These are phyloP conservation scores for Mallotus japonicus DNA, from an alignment of 441 rosid genomes.

Conservation along the genomic window DNA sequence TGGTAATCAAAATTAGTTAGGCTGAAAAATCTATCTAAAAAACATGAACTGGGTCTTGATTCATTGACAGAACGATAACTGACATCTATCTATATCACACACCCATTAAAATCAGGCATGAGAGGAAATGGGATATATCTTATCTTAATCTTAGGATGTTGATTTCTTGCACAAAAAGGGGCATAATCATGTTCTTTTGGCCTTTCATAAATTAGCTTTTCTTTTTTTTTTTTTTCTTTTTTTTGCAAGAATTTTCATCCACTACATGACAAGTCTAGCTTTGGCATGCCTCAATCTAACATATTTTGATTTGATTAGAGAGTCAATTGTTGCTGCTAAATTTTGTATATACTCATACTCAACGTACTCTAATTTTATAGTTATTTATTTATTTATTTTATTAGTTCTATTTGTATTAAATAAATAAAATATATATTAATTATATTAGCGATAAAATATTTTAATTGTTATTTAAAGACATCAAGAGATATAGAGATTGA, in stretches of 20 bases:
- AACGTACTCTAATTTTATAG: no score
- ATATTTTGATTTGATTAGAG: not conserved
- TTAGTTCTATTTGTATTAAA: no score
- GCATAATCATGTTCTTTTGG: constrained; percentile 23
- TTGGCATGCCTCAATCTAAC: constrained; percentile 19
- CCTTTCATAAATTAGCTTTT: constrained; percentile 17
- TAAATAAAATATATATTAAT: no score
- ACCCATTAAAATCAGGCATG: no score
- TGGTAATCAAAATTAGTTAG: not conserved
- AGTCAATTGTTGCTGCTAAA: constrained; percentile 23
- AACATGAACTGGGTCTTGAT: not conserved
- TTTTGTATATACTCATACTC: no score
- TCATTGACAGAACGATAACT: not conserved
- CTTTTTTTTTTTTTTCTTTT: constrained; percentile 15
- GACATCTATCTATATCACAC: not conserved
- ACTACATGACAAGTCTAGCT: constrained; percentile 28
- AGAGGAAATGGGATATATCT: not conserved
- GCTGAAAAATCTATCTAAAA: not conserved
- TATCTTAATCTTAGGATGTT: not conserved
- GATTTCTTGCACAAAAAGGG: constrained; percentile 7
- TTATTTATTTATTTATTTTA: no score
- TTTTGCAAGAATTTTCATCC: constrained; percentile 14
- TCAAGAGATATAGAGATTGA: no score
- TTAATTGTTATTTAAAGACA: no score
- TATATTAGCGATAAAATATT: no score